Conservation (phyloP, 768 basidiomycete genomes). For the Pholiota microspora region DNA sequence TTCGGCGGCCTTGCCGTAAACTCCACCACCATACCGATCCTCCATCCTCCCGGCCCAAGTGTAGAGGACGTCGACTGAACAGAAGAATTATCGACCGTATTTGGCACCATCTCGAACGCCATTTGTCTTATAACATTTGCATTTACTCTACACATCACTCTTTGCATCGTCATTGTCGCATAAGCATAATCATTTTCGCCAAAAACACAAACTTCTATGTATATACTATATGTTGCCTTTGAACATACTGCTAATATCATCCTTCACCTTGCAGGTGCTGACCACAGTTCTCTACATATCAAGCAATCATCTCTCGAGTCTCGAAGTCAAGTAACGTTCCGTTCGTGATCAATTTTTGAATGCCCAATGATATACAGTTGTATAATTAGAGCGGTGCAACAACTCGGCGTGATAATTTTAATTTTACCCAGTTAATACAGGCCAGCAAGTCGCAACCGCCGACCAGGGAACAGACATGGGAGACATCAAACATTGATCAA, state of each 20-base stretch:
- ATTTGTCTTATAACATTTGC: neutral
- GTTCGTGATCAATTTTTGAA: neutral
- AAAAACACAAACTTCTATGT: too few species aligned
- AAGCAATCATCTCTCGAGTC: too few species aligned
- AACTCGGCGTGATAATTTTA: neutral
- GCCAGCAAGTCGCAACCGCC: too few species aligned
- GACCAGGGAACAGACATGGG: neutral
- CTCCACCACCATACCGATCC: constrained; percentile 1
- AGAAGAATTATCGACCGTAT: neutral
- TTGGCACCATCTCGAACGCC: neutral
- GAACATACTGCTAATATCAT: neutral
- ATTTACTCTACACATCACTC: neutral
- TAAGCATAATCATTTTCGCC: too few species aligned
- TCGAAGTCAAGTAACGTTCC: too few species aligned
- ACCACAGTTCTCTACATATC: neutral
- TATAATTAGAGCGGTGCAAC: neutral
- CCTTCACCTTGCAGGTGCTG: too few species aligned
- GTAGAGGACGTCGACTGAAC: constrained; percentile 26
- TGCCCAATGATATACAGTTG: neutral
- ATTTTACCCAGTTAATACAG: neutral
- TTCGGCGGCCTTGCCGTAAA: constrained; percentile 4
- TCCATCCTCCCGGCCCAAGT: constrained; percentile 11
- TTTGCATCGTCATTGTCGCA: neutral
- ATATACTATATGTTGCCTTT: too few species aligned
- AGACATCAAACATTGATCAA: neutral